Evolutionary conservation across 768 basidiomycete genomes (phyloP).

Genomic region (Gloeophyllum trabeum): DNA sequence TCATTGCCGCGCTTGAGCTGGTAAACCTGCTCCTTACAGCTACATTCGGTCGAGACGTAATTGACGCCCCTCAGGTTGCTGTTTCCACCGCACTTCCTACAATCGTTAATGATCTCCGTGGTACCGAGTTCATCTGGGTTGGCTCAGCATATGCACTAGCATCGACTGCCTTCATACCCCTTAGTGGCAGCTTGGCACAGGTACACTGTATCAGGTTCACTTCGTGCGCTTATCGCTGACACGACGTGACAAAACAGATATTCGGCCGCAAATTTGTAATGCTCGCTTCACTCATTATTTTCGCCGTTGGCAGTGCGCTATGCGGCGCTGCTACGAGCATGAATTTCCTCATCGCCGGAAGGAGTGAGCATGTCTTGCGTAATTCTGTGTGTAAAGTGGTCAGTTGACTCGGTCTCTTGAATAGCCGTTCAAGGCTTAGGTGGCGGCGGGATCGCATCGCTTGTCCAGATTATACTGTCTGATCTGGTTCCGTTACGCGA

Average conservation of each 20-base stretch:
- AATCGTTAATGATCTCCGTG: not conserved
- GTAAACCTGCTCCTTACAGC: not conserved
- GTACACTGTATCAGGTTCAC: too few species aligned
- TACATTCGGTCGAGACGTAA: not conserved
- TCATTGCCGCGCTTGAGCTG: not conserved
- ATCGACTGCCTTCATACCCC: slow-evolving; percentile 19
- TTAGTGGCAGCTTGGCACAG: slow-evolving; percentile 20
- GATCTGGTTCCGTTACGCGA: slow-evolving; percentile 36
- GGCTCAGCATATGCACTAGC: slow-evolving; percentile 16
- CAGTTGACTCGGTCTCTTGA: too few species aligned
- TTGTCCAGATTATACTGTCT: slow-evolving; percentile 28
- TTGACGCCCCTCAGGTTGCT: not conserved
- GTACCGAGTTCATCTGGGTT: slow-evolving; percentile 15
- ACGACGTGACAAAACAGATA: too few species aligned
- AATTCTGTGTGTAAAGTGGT: not conserved
- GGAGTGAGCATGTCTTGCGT: slow-evolving; percentile 7
- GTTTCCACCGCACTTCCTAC: not conserved
- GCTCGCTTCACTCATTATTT: not conserved
- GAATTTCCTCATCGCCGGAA: slow-evolving; percentile 17
- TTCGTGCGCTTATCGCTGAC: too few species aligned
- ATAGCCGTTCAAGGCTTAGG: slow-evolving; percentile 30
- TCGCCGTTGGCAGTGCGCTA: slow-evolving; percentile 15
- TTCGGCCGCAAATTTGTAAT: not conserved
- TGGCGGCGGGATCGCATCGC: slow-evolving; percentile 25
- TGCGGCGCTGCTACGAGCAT: slow-evolving; percentile 19